Evolutionary conservation across 495 filamentous ascomycete species (phyloP).

Genomic region (Ascodesmis nigricans): DNA sequence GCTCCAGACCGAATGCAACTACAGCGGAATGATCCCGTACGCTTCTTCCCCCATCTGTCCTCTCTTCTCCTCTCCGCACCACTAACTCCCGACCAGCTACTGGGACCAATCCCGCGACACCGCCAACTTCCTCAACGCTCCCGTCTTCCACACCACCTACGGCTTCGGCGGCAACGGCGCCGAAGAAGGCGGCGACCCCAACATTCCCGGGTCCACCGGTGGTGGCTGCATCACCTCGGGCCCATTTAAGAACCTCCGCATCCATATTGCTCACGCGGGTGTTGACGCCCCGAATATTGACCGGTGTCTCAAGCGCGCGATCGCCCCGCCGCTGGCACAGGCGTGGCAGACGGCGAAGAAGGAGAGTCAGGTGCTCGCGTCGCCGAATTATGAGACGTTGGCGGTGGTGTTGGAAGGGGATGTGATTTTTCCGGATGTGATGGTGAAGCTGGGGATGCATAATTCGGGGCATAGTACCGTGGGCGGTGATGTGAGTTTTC

Average conservation of each 20-base stretch:
- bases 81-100: constrained; percentile 22
- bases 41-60: background rate
- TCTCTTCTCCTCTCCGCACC: background rate
- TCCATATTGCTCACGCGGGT: constrained; percentile 3
- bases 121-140: constrained; percentile 16
- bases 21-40: background rate
- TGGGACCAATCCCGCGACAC: constrained; percentile 24
- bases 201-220: constrained; percentile 1
- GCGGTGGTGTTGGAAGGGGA: constrained; percentile 25
- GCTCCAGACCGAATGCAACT: background rate
- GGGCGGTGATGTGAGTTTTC: too few species aligned
- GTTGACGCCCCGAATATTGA: background rate
- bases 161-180: constrained; percentile 23
- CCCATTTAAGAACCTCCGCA: constrained; percentile 23
- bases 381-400: constrained; percentile 20
- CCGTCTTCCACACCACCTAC: constrained; percentile 15
- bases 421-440: too few species aligned
- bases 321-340: background rate
- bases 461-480: constrained; percentile 32
- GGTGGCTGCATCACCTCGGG: constrained; percentile 25
- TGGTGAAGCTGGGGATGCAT: constrained; percentile 27
- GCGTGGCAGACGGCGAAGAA: background rate
- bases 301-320: constrained; percentile 6
- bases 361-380: background rate
- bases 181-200: constrained; percentile 3